Evolutionary conservation across 345 rosid species (phyloP).

Genomic region (Salix dunnii): DNA sequence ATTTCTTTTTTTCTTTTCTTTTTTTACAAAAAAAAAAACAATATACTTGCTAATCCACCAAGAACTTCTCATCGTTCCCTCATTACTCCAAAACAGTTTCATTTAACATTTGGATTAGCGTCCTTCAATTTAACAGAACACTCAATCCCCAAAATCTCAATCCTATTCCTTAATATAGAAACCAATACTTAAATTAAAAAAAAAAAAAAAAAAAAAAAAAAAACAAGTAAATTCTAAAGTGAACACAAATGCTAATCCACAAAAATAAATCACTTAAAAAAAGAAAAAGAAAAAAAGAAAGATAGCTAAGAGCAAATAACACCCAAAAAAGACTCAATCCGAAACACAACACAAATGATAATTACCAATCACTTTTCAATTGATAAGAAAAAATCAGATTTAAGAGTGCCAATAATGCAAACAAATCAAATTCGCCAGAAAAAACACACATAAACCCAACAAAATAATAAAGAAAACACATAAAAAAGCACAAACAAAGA

Average conservation of each 20-base stretch:
- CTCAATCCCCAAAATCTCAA: not conserved
- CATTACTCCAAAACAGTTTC: not conserved
- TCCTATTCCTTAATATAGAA: not conserved
- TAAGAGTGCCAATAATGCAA: too few relatives aligned
- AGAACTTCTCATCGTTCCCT: not conserved
- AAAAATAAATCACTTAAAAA: too few relatives aligned
- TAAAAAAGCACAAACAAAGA: not conserved
- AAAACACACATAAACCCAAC: not conserved
- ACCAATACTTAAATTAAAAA: not conserved
- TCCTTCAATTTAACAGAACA: not conserved
- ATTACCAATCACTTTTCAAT: too few relatives aligned
- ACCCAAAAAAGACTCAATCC: too few relatives aligned
- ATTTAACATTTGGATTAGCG: not conserved
- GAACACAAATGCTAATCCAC: too few relatives aligned
- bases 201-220: not conserved
- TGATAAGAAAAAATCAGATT: too few relatives aligned
- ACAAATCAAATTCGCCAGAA: not conserved
- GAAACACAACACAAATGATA: too few relatives aligned
- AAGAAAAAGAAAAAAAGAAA: too few relatives aligned
- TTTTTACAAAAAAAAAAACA: too few relatives aligned
- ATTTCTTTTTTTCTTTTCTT: too few relatives aligned
- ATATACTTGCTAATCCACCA: too few relatives aligned
- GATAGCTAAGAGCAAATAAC: too few relatives aligned
- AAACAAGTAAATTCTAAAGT: not conserved
- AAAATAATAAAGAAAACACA: not conserved